Percentiles rank a stretch among this genome's conserved stretches.
These are phyloP conservation scores for Alopecurus myosuroides DNA, from an alignment of 176 grass and related monocot genomes.

Conservation along the genomic window DNA sequence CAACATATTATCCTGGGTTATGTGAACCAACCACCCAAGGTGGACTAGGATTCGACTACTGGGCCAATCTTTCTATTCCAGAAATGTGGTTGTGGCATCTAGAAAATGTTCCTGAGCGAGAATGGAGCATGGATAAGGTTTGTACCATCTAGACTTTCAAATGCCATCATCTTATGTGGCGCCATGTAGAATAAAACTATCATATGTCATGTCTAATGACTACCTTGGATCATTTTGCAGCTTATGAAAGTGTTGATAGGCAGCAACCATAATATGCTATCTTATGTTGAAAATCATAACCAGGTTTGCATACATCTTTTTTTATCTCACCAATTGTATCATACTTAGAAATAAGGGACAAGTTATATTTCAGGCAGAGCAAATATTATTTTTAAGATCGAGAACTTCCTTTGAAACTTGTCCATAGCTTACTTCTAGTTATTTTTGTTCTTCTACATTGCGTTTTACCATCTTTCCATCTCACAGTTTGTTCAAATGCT, in stretches of 20 bases:
- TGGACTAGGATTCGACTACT: conserved; percentile 91
- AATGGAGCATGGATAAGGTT: conserved; percentile 97
- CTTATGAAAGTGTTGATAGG: conserved; percentile 71
- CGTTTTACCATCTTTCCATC: background rate
- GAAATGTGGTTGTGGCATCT: conserved; percentile 98
- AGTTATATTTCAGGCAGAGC: conserved; percentile 8
- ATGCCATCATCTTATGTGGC: background rate
- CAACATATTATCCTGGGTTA: conserved; percentile 95
- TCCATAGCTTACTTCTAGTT: background rate
- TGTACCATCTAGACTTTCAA: background rate
- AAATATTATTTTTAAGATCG: conserved; percentile 1
- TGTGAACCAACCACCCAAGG: conserved; percentile 88
- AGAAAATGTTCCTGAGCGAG: conserved; percentile 82
- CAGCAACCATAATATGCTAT: conserved; percentile 68
- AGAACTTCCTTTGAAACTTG: background rate
- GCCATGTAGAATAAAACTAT: conserved; percentile 1
- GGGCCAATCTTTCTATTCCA: conserved; percentile 81
- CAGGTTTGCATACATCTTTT: conserved; percentile 47
- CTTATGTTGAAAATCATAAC: conserved; percentile 85
- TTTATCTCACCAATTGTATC: background rate
- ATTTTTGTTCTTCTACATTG: background rate
- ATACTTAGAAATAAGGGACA: conserved; percentile 11
- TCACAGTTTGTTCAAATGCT: background rate
- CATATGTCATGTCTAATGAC: conserved; percentile 7
- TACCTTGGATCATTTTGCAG: conserved; percentile 39